These are phyloP conservation scores for Spathaspora sp. DNA, from an alignment of 1,139 yeast genomes.

Conservation along the genomic window DNA sequence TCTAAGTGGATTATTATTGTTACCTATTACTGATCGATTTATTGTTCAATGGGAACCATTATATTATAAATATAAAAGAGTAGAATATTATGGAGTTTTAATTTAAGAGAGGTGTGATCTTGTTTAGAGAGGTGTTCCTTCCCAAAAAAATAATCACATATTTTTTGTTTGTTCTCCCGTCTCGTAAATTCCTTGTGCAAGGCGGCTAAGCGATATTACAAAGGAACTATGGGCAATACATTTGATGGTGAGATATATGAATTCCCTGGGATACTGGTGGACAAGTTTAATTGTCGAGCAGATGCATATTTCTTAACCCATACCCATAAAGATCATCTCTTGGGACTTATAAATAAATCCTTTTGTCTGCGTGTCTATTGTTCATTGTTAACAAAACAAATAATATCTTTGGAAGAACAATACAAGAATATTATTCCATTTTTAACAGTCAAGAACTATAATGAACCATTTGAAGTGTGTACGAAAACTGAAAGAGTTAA, in stretches of 20 bases:
- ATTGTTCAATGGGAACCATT: slow-evolving; percentile 90
- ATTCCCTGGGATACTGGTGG: slow-evolving; percentile 41
- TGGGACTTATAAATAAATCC: slow-evolving; percentile 41
- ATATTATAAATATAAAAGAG: slow-evolving; percentile 50
- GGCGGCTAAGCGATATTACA: not conserved
- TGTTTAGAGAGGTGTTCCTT: not conserved
- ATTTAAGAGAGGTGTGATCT: slow-evolving; percentile 33
- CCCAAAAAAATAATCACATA: not conserved
- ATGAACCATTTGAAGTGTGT: slow-evolving; percentile 23
- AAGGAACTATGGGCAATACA: slow-evolving; percentile 11
- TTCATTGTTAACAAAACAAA: slow-evolving; percentile 42
- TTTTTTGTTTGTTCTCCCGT: not conserved
- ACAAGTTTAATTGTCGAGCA: slow-evolving; percentile 37
- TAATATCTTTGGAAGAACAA: slow-evolving; percentile 25
- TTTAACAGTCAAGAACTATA: slow-evolving; percentile 22
- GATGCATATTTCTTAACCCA: slow-evolving; percentile 48
- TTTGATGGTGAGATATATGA: slow-evolving; percentile 23
- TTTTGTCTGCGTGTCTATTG: slow-evolving; percentile 51
- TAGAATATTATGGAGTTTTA: slow-evolving; percentile 77
- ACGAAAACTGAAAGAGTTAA: slow-evolving; percentile 16
- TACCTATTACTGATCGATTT: slow-evolving; percentile 73
- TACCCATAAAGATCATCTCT: slow-evolving; percentile 56
- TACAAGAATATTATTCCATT: slow-evolving; percentile 24
- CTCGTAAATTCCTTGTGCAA: not conserved
- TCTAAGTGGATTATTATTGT: slow-evolving; percentile 67